phyloP scores from a whole-genome alignment of 1,284 basidiomycete species.

The Moesziomyces sp. region DNA sequence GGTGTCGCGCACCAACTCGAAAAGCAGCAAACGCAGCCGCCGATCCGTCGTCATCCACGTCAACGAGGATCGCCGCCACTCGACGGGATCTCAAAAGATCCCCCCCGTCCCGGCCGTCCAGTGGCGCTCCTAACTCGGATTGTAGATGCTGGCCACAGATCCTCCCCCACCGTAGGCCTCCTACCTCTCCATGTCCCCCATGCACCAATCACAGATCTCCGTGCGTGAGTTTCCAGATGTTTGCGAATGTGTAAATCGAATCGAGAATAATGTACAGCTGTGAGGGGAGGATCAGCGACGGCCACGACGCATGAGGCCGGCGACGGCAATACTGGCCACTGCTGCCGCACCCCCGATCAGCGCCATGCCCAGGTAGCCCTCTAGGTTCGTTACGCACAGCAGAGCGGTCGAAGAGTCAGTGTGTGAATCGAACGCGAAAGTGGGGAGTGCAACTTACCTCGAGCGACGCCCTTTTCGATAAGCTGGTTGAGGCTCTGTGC shows the following conservation, averaged over 20 bases:
- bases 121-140: conserved; percentile 9
- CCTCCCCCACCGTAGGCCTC: too few species aligned
- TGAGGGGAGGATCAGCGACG: conserved; percentile 20
- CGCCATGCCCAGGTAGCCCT: conserved; percentile 94
- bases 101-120: conserved; percentile 40
- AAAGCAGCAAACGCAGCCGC: conserved; percentile 25
- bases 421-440: neutral
- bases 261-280: conserved; percentile 17
- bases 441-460: conserved; percentile 73
- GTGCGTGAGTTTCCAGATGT: neutral
- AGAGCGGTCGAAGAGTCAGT: neutral
- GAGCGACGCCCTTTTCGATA: conserved; percentile 86
- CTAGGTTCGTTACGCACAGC: conserved; percentile 69
- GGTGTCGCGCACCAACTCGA: conserved; percentile 35
- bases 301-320: conserved; percentile 73
- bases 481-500: conserved; percentile 84
- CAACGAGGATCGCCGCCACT: conserved; percentile 22
- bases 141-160: too few species aligned
- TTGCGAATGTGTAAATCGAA: neutral
- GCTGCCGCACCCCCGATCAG: conserved; percentile 89
- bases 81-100: conserved; percentile 9
- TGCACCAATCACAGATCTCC: too few species aligned
- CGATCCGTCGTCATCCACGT: conserved; percentile 30
- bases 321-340: conserved; percentile 82
- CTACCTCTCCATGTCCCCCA: too few species aligned